These are phyloP conservation scores for Wallacemonas collosoma DNA, from an alignment of 208 protist species.

Conservation along the genomic window DNA sequence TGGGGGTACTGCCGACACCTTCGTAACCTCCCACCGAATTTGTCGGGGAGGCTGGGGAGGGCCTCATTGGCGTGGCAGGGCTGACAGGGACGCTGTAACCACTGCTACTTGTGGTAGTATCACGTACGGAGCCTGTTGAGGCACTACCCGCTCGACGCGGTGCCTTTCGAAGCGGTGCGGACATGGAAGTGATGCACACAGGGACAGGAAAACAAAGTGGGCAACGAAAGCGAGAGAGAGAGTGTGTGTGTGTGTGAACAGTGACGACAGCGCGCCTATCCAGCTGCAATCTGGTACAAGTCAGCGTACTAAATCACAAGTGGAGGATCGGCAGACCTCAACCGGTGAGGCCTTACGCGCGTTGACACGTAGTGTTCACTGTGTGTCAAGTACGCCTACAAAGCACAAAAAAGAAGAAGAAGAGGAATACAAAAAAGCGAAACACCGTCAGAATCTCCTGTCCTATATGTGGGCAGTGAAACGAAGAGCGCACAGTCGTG, in stretches of 20 bases:
- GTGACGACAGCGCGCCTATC: no score
- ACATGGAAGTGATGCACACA: constrained; percentile 8
- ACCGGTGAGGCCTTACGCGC: no score
- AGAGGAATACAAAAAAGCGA: background rate
- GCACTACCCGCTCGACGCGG: constrained; percentile 1
- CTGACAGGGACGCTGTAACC: background rate
- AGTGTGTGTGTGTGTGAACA: background rate
- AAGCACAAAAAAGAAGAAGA: constrained; percentile 14
- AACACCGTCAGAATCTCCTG: no score
- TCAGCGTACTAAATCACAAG: no score
- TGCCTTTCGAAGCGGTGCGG: constrained; percentile 19
- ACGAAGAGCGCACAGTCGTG: no score
- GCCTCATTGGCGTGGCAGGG: background rate
- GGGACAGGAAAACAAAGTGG: background rate
- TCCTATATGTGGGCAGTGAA: no score
- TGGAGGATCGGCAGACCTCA: no score
- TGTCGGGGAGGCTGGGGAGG: background rate
- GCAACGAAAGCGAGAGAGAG: constrained; percentile 13
- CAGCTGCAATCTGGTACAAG: no score
- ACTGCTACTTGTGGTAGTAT: background rate
- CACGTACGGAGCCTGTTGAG: background rate
- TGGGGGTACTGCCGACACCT: background rate
- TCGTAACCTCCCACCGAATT: background rate
- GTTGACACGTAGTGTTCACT: no score
- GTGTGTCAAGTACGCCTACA: no score